Conservation (phyloP, 208 protist species). For the Leishmania arabica region DNA sequence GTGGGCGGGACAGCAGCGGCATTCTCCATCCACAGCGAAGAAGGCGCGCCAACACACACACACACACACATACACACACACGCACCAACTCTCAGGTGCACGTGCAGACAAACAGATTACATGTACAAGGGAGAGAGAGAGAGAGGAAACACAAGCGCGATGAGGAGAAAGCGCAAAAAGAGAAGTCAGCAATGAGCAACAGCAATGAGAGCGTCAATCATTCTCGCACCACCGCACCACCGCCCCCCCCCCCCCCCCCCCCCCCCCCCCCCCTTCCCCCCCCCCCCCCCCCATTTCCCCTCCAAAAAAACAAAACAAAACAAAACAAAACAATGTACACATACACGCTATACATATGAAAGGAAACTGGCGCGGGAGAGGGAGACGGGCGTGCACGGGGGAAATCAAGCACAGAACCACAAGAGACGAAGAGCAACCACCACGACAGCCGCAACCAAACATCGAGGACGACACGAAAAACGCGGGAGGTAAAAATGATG, state of each 20-base stretch:
- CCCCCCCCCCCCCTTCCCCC: not conserved
- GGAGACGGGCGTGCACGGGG: slow-evolving; percentile 5
- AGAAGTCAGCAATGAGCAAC: not conserved
- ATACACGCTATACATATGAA: not conserved
- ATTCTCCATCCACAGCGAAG: not conserved
- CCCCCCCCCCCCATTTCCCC: not conserved
- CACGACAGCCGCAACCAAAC: not conserved
- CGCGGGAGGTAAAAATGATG: not conserved
- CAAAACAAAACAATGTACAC: not conserved
- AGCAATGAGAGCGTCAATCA: not conserved
- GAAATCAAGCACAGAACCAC: not conserved
- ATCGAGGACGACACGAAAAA: not conserved
- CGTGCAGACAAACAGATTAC: not conserved
- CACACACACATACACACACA: not conserved
- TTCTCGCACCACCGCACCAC: too few species aligned
- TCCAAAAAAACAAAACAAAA: too few species aligned
- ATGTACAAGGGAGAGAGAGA: not conserved
- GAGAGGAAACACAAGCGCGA: not conserved
- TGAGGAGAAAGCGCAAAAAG: not conserved
- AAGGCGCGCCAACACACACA: not conserved
- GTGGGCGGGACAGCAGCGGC: not conserved
- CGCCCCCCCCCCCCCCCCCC: not conserved
- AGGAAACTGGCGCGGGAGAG: slow-evolving; percentile 9
- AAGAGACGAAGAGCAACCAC: not conserved
- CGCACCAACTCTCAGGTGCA: not conserved